Percentiles rank a stretch among this genome's conserved stretches.
Conservation (phyloP, 345 rosid genomes). For the Brassica nigra region DNA sequence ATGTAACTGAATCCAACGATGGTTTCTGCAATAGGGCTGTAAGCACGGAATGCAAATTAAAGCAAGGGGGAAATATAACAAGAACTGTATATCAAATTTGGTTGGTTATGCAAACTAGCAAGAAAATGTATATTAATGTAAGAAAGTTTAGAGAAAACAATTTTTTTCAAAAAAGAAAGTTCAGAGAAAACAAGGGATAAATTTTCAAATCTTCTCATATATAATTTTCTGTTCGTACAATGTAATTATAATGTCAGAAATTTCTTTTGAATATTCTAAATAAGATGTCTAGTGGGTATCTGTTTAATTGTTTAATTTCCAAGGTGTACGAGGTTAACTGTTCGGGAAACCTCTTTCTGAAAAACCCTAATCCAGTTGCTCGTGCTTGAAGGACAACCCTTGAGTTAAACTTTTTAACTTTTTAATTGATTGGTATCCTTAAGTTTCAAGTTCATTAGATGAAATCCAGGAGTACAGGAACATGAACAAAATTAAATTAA, state of each 20-base stretch:
- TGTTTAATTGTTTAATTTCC: slow-evolving; percentile 37
- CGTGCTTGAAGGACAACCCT: slow-evolving; percentile 32
- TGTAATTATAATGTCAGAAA: not conserved
- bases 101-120: not conserved
- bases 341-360: slow-evolving; percentile 26
- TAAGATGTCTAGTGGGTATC: slow-evolving; percentile 18
- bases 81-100: not conserved
- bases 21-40: not conserved
- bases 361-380: slow-evolving; percentile 42
- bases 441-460: not conserved
- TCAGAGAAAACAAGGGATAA: not conserved
- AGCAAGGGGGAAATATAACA: not conserved
- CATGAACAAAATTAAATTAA: not conserved
- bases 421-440: not conserved
- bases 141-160: not conserved
- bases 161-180: not conserved
- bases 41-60: not conserved
- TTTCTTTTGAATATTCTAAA: not conserved
- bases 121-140: not conserved
- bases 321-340: slow-evolving; percentile 34
- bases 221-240: not conserved
- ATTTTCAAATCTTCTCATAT: not conserved
- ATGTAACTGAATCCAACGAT: not conserved
- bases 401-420: not conserved
- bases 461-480: not conserved